Percentiles rank a stretch among this genome's conserved stretches.
Conservation (phyloP, 2,329 filamentous ascomycete species). For the Exophiala mesophila region DNA sequence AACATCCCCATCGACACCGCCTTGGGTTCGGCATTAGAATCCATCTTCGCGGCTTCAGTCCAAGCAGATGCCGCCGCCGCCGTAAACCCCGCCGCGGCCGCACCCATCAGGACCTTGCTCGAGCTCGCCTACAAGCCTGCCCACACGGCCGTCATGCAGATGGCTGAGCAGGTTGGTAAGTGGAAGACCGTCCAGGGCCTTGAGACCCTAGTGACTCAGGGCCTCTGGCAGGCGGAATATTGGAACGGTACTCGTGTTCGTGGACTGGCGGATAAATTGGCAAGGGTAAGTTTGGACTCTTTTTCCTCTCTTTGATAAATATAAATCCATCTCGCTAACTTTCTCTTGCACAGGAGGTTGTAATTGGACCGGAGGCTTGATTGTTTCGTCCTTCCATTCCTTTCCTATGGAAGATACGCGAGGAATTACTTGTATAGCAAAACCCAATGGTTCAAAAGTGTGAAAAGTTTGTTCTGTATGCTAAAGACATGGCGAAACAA, state of each 20-base stretch:
- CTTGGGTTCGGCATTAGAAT: conserved; percentile 61
- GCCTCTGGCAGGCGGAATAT: conserved; percentile 73
- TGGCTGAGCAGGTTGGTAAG: conserved; percentile 62
- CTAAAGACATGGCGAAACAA: too few species aligned
- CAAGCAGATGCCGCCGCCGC: neutral
- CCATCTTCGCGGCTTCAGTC: conserved; percentile 41
- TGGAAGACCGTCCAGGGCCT: conserved; percentile 84
- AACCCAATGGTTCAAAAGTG: too few species aligned
- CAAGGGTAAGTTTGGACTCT: conserved; percentile 37
- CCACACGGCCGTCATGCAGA: conserved; percentile 75
- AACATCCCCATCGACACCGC: conserved; percentile 72
- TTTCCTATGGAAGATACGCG: too few species aligned
- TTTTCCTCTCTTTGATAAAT: conserved; percentile 1
- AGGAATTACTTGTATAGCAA: too few species aligned
- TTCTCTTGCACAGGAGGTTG: conserved; percentile 12
- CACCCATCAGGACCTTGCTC: conserved; percentile 46
- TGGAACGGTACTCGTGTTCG: conserved; percentile 67
- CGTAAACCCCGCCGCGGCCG: neutral
- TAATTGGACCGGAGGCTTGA: conserved; percentile 18
- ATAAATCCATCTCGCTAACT: conserved; percentile 1
- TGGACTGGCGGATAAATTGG: conserved; percentile 15
- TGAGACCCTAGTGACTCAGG: conserved; percentile 85
- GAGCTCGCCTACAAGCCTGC: conserved; percentile 97
- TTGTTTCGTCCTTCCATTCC: too few species aligned
- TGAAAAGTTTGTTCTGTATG: too few species aligned